Evolutionary conservation across 345 rosid genomes (phyloP), one percentile per base, ranked within the genome.

Genomic region (Brassica carinata): DNA sequence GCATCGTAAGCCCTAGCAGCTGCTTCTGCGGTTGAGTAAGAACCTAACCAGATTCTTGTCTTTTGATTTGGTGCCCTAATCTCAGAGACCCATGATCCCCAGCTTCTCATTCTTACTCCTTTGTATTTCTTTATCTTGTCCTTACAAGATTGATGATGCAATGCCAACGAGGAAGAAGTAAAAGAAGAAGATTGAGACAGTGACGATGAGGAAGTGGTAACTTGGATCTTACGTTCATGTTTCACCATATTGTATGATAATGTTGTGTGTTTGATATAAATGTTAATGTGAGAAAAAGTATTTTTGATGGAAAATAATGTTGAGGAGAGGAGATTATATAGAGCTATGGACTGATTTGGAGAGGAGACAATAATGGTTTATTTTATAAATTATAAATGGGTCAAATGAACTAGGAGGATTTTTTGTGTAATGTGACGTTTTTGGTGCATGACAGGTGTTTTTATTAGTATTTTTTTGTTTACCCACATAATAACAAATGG

Each of bases 51-150:
- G 74, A 96, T 93, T 79, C 99, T 88, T 67, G 99, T 90, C 72
- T 96, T 96, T 72, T 93, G 93, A 74, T 93, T 93, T 19, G 99
- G 99, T 62, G 99, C 97, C 71, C 99, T 89, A 48, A 96, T 96
- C 80, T 96, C 99, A 7, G 99, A 89, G 0, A 96, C 99, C 97
- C 97, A 96, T 0, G 99, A 96, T 0, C 99, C 99, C 99, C 99
- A 96, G 17, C 94, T 96, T 81, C 99, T 92, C 99, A 94, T 96
- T 75, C 99, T 86, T 51, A 96, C 99, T 59, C 97, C 99, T 86
- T 88, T 96, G 84, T 85, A 94, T 86, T 90, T 96, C 89, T 81
- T 90, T 69, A 79, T 74, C 78, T 80, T 75, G 81, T 92, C 72
- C 72, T 75, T 71, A 19, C 71, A 74, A 67, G 76, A 43, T 67